Base-by-base conservation (phyloP, 192 early-diverging fungal species). In the Backusella sp. region DNA sequence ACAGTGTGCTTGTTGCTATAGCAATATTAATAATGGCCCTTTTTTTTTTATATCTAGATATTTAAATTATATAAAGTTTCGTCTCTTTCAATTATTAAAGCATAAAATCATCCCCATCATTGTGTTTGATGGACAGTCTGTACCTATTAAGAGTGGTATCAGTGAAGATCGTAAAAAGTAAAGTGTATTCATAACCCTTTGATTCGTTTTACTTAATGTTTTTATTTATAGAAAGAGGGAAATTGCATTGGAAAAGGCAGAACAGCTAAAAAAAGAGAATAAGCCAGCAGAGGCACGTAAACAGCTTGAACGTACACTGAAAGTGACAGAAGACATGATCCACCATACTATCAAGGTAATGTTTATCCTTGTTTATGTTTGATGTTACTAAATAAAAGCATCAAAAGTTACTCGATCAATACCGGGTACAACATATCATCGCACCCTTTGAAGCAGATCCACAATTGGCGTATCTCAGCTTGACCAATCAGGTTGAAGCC, bases 391-490 rank as follows among this genome's bases (percentile, higher is more conserved):
- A 49, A 49, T 49, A 19, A n/a, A 12, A 41, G 17, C 23, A 73
- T 19, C 52, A 62, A 32, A 32, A 86, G 92, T 89, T 77, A 7
- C 84, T 98, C 17, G 72, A 86, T 32, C 74, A 76, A 23, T 85
- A 86, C 46, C 84, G 88, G 15, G 85, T 99, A 32, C 80, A 90
- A 42, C 97, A 88, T 83, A 78, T 97, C 2, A 95, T 98, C 0
- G 96, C 98, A 7, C 98, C 98, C 0, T 99, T 96, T 75, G 98
- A 99, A 80, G 98, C 98, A 0, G 98, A 99, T 78, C 93, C 97
- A 6, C 98, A 99, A 82, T 81, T 99, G 65, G 93, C 94, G 0
- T 99, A 88, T 74, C 82, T 99, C 17, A 89, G 93, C 34, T 79
- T 88, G 8, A 82, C 75, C n/a, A 90, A 91, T 1, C 21, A 92